Base-by-base conservation (phyloP, 169 alveolate species). In the Plasmodium yoelii region DNA sequence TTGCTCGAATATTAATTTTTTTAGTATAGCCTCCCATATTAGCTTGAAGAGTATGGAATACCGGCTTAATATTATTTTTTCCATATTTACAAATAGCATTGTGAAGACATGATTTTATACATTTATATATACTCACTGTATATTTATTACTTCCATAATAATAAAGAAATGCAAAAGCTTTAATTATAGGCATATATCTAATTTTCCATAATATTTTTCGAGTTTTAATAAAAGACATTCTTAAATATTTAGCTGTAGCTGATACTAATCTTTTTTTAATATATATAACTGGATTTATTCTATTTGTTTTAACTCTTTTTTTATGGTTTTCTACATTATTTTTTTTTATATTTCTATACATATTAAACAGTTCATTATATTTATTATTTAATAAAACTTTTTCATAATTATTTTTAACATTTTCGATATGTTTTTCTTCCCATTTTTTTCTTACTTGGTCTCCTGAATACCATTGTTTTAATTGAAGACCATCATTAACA, bases 161-260 rank as follows among this genome's bases (percentile, higher is more conserved):
- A 47, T 87, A 87, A 13, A 87, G 44, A 87, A 73, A 87, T 22
- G 88, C 92, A 39, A 65, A 74, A 12, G 84, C 88, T 13, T 74
- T 74, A 51, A 72, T 70, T 44, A 74, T 59, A 9, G 92, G 87
- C 87, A 87, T 74, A 34, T 87, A 67, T 70, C 87, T 28, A 42
- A 74, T 74, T 74, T 87, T 74, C 92, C 92, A 87, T 61, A 72
- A 68, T 13, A 72, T 87, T 42, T 73, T 87, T 49, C 84, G 72
- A 22, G 88, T 67, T 73, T 74, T 87, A 1, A 72, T 77, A 26
- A 74, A 68, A 3, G 88, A 74, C 84, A 87, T 74, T 87, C 73
- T 68, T 10, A 74, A 60, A 70, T 68, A 59, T 49, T 80, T 80
- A 44, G 90, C 90, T 28, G 90, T 80, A 51, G 90, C 90, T 0